Evolutionary conservation across 1,139 yeast species (phyloP), one percentile per base, ranked within the genome.

Genomic region (Nakaseomyces kungkrabaensis): DNA sequence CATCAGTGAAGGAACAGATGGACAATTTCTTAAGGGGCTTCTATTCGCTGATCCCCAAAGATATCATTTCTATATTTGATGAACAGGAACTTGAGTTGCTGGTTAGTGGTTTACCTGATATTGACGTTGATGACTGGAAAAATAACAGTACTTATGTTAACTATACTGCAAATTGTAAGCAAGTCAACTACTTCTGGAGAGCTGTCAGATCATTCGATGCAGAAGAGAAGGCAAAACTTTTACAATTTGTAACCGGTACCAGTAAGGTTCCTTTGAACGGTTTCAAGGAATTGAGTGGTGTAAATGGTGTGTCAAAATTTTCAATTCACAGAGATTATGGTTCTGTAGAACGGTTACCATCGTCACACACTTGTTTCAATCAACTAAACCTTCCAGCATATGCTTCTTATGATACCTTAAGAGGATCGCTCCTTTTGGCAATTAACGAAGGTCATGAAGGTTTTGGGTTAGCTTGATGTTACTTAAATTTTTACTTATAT

Each of bases 191-290:
- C 89, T 94, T 92, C 70, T 94, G 99, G 99, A 76, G 97, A 64
- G 97, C 97, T 1, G 97, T 94, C 13, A 81, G 89, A 60, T 87
- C 97, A 1, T 92, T 92, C 69, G 97, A 89, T 62, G 80, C 80
- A 42, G 98, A 92, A 66, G 97, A 92, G 64, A 76, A 96, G 50
- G 99, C 98, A 22, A 89, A 90, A 63, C 71, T 94, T 56, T 72
- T 94, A 52, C 99, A 94, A 64, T 94, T 92, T 73, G 94, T 95
- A 1, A 94, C 99, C 0, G 99, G 99, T 54, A 92, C 99, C 0
- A 84, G 95, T 51, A 90, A 92, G 68, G 98, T 94, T 7, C 98
- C 99, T 27, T 73, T 90, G 57, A 86, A 86, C 64, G 99, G 98
- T 1, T 94, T 94, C 65, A 84, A 86, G 60, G 95, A 85, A 59